Conservation (phyloP, 768 basidiomycete species). For the Trametes punicea region DNA sequence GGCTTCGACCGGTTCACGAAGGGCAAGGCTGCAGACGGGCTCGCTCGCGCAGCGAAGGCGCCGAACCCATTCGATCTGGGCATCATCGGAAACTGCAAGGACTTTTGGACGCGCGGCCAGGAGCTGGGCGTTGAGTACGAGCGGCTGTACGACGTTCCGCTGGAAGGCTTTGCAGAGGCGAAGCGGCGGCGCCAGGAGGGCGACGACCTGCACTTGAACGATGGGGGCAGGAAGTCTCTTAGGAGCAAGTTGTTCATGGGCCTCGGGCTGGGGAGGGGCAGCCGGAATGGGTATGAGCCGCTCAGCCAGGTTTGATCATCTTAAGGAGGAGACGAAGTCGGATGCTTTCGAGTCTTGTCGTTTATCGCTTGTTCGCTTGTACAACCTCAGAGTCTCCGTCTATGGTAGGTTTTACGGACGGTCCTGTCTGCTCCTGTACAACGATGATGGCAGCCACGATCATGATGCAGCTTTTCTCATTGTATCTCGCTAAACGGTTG, state of each 20-base stretch:
- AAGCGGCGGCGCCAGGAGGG: conserved; percentile 60
- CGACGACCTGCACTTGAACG: conserved; percentile 41
- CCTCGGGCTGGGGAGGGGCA: conserved; percentile 47
- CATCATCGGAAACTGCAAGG: conserved; percentile 72
- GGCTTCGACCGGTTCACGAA: conserved; percentile 94
- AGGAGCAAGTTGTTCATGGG: conserved; percentile 56
- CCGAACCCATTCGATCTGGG: conserved; percentile 93
- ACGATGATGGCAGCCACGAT: not conserved
- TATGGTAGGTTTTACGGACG: not conserved
- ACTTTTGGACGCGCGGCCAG: conserved; percentile 89
- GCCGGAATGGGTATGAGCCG: conserved; percentile 60
- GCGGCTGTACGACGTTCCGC: conserved; percentile 81
- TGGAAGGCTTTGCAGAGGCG: conserved; percentile 79
- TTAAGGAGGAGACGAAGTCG: not conserved
- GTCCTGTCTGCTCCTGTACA: not conserved
- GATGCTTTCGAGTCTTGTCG: conserved; percentile 2
- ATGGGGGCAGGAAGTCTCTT: conserved; percentile 37
- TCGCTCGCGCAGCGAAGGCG: conserved; percentile 70
- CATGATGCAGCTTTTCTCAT: not conserved
- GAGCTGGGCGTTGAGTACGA: conserved; percentile 92
- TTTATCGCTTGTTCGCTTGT: conserved; percentile 5
- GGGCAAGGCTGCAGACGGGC: conserved; percentile 83
- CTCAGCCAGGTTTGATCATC: conserved; percentile 46
- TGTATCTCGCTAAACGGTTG: not conserved
- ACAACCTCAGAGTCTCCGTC: not conserved